Evolutionary conservation across 1,139 yeast species (phyloP).

Genomic region (Suzukiozyma palmioleophila): DNA sequence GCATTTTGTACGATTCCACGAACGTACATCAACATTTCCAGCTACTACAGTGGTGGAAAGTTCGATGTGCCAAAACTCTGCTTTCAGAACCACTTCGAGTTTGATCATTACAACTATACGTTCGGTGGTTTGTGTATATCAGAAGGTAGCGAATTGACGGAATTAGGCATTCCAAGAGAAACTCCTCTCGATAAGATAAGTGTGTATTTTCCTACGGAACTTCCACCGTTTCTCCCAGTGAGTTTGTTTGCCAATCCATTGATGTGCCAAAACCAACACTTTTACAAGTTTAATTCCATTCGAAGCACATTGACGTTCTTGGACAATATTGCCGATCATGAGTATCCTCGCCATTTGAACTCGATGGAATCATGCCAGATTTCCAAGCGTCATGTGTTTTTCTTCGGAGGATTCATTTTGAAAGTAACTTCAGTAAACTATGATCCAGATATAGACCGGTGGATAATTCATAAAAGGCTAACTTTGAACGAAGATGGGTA

Average conservation of each 20-base stretch:
- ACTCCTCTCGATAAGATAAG: conserved; percentile 29
- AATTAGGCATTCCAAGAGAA: conserved; percentile 32
- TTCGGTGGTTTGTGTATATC: conserved; percentile 36
- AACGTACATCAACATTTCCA: conserved; percentile 22
- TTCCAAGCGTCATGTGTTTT: conserved; percentile 34
- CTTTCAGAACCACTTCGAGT: conserved; percentile 32
- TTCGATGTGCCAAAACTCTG: conserved; percentile 24
- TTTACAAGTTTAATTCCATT: conserved; percentile 28
- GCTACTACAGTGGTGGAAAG: conserved; percentile 9
- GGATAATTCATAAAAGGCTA: conserved; percentile 34
- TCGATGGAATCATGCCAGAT: conserved; percentile 27
- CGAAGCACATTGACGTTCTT: conserved; percentile 31
- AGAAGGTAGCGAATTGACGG: conserved; percentile 18
- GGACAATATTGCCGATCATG: conserved; percentile 18
- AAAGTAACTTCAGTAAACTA: conserved; percentile 20
- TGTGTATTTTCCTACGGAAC: conserved; percentile 34
- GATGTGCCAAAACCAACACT: conserved; percentile 23
- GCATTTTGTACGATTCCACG: conserved; percentile 30
- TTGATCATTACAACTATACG: conserved; percentile 28
- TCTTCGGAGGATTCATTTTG: conserved; percentile 40
- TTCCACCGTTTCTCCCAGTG: conserved; percentile 38
- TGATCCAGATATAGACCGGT: conserved; percentile 22
- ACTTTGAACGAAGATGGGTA: conserved; percentile 34
- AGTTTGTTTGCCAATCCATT: conserved; percentile 35
- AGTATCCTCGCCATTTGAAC: conserved; percentile 27